Evolutionary conservation across 768 basidiomycete genomes (phyloP), one percentile per base, ranked within the genome.

Genomic region (Mrakia blollopis): DNA sequence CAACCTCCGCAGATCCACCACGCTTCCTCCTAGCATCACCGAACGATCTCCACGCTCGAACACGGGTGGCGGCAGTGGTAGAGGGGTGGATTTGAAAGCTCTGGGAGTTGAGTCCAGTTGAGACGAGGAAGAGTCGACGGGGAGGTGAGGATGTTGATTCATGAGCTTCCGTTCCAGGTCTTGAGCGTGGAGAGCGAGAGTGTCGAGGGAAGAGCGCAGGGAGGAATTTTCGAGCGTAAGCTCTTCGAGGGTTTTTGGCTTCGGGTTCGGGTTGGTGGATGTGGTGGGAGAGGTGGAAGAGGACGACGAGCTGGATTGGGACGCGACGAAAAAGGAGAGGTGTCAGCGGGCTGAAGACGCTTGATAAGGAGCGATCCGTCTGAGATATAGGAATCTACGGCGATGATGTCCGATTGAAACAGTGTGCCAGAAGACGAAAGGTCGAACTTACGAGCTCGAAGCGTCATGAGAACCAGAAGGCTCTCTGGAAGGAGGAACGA

Each of bases 231-330:
- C 75, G 35, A 76, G 68, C 14, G 52, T 32, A 44, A 76, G 75
- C 23, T 76, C 75, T n/a, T 76, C 75, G 16, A 69, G 37, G 3
- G 75, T 76, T 60, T 76, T 75, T 37, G 9, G n/a, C 7, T 76
- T 75, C 39, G 9, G n/a, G 9, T 57, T 65, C 4, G 65, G 47
- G 9, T 54, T 28, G 39, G 52, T 7, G 25, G 35, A 14, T 5
- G 23, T 9, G 5, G 54, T 69, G 1, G 54, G 44, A 16, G 54
- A 52, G 21, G 35, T 18, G 35, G 75, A 61, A 21, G 69, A 65
- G 9, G 41, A 28, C 28, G 44, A 39, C 28, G 37, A 69, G 3
- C 23, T 10, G 3, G 18, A 25, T n/a, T 13, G 5, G 21, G 28
- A 72, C 10, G 10, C 32, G 14, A 54, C 18, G 13, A 68, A 39